Conservation (phyloP, 2,329 filamentous ascomycete genomes). For the Aspergillus floridensis region DNA sequence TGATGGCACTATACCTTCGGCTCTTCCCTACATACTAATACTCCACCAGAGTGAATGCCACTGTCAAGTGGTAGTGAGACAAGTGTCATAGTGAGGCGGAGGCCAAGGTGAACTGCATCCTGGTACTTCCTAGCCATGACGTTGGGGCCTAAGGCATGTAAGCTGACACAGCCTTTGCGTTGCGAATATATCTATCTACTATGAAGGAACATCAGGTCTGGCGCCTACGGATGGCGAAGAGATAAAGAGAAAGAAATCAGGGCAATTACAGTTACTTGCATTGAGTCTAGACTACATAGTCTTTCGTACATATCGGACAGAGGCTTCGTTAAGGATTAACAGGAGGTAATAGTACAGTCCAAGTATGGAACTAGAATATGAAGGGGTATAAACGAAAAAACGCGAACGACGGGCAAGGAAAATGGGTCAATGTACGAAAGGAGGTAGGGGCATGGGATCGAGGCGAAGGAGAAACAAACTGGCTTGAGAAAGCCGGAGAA, state of each 20-base stretch:
- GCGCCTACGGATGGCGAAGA: not conserved
- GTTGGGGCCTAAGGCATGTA: not conserved
- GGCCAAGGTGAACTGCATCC: not conserved
- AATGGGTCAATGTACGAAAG: slow-evolving; percentile 4
- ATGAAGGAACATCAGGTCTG: not conserved
- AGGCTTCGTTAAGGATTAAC: slow-evolving; percentile 16
- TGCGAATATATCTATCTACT: too few species aligned
- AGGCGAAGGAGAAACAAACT: slow-evolving; percentile 7
- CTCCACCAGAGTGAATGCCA: not conserved
- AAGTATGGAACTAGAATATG: slow-evolving; percentile 12
- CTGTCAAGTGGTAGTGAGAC: not conserved
- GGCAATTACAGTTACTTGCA: not conserved
- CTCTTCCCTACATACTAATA: too few species aligned
- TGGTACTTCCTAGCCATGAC: not conserved
- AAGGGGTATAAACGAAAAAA: slow-evolving; percentile 23
- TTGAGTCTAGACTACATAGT: not conserved
- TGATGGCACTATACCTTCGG: too few species aligned
- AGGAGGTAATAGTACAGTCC: slow-evolving; percentile 22
- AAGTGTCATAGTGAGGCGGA: not conserved
- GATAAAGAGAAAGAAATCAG: not conserved
- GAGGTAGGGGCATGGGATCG: slow-evolving; percentile 1
- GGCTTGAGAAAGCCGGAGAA: slow-evolving; percentile 1
- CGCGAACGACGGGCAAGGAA: slow-evolving; percentile 10
- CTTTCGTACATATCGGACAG: slow-evolving; percentile 12
- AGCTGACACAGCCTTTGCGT: too few species aligned